Percentiles rank a stretch among this genome's conserved stretches.
These are phyloP conservation scores for Thalassiosira ordinaria DNA, from an alignment of 352 stramenopile genomes.

Conservation along the genomic window DNA sequence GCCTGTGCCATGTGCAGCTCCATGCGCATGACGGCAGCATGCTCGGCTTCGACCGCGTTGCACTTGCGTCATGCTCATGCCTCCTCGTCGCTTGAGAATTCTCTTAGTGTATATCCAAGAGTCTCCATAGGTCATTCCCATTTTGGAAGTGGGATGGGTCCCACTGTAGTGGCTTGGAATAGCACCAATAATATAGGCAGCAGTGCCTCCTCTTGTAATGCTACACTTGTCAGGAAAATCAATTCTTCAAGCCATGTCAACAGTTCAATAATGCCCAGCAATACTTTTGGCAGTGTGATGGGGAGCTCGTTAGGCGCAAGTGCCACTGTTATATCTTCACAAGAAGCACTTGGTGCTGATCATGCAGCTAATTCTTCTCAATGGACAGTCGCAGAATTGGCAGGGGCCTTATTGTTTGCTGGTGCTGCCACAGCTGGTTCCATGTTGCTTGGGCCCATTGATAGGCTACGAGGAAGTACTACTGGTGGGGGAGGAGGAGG, in stretches of 20 bases:
- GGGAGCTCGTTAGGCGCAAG: neutral
- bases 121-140: no score
- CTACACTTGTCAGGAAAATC: conserved; percentile 9
- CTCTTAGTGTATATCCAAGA: no score
- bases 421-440: conserved; percentile 25
- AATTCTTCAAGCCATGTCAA: conserved; percentile 13
- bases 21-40: conserved; percentile 34
- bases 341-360: conserved; percentile 7
- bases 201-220: conserved; percentile 15
- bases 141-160: conserved; percentile 50
- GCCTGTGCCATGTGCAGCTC: conserved; percentile 49
- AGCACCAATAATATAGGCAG: neutral
- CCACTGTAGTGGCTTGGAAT: conserved; percentile 12
- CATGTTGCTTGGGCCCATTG: conserved; percentile 36
- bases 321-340: conserved; percentile 7
- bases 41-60: conserved; percentile 36
- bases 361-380: neutral
- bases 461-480: conserved; percentile 12
- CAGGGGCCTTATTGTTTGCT: conserved; percentile 40
- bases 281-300: conserved; percentile 8
- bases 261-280: neutral
- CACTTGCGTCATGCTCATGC: conserved; percentile 3
- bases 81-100: no score
- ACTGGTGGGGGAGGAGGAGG: conserved; percentile 20
- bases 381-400: conserved; percentile 23